Conservation (phyloP, 176 grass and related monocot species). For the Eleusine indica region DNA sequence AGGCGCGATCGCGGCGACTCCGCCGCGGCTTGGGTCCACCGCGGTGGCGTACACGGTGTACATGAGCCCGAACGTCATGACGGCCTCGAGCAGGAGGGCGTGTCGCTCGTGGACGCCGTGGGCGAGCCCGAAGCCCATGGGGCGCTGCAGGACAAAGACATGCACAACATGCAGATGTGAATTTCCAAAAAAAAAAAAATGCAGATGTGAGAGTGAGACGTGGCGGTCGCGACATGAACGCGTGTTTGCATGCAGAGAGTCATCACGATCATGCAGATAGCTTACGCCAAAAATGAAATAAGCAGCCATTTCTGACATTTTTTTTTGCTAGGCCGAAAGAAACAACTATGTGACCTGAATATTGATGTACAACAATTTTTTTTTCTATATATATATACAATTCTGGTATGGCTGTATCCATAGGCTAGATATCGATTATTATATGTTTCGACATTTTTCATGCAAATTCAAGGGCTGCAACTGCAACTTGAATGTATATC, state of each 20-base stretch:
- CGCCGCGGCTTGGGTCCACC: conserved; percentile 47
- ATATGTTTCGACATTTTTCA: not conserved
- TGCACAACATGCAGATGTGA: not conserved
- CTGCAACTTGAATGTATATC: not conserved
- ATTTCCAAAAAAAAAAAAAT: not conserved
- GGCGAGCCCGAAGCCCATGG: conserved; percentile 60
- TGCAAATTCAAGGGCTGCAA: not conserved
- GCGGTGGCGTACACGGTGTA: conserved; percentile 81
- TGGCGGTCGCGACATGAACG: not conserved
- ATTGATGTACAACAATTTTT: too few species aligned
- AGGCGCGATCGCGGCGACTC: conserved; percentile 52
- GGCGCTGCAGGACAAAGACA: conserved; percentile 52
- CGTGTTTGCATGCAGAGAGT: not conserved
- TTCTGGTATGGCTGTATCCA: too few species aligned
- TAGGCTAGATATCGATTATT: not conserved
- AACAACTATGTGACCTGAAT: too few species aligned
- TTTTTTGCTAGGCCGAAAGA: too few species aligned
- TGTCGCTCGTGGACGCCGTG: conserved; percentile 60
- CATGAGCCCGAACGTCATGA: conserved; percentile 78
- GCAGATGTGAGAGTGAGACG: conserved; percentile 20
- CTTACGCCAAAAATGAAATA: not conserved
- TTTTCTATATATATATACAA: too few species aligned
- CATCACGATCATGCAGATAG: not conserved
- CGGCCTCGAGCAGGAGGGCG: conserved; percentile 71
- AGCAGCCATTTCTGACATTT: too few species aligned